Evolutionary conservation across 2,329 filamentous ascomycete genomes (phyloP), one percentile per base, ranked within the genome.

Genomic region (Hymenoscyphus infarciens): DNA sequence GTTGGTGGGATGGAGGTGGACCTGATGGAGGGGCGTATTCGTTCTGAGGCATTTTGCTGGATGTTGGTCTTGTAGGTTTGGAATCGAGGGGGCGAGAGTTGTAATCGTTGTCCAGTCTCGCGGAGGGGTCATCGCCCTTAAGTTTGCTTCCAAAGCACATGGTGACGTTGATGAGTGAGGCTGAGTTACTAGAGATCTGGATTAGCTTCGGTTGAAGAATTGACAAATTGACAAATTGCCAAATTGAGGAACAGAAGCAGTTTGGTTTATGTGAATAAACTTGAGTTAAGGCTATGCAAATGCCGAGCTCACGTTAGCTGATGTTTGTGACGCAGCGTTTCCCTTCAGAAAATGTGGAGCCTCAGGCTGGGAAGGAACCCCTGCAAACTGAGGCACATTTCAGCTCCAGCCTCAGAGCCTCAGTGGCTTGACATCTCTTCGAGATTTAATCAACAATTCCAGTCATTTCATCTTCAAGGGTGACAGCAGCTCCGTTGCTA

Each of bases 1-100:
- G 33, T 5, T 60, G 33, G 38, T 65, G 64, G 8, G 31, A 45
- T 33, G 75, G 75, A 1, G 75, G 77, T 22, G 76, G 75, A 15
- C 73, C 76, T 1, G 75, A 52, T 1, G 77, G 77, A 27, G 77
- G 73, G 6, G 71, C 71, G 61, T 72, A 75, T 61, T 66, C 59
- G 22, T 67, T 60, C 19, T 52, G 19, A 31, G 69, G 68, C 71
- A 72, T 72, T 54, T 67, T 71, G 57, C 60, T 62, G 13, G 68
- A 67, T 15, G 35, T 63, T 4, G 54, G 64, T 31, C 54, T 54
- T n/a, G 63, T 27, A 11, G 61, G 54, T 42, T 66, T 66, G 6
- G 64, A 22, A 45, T 72, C 62, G 53, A 68, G 57, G n/a, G 69
- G 69, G 33, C 68, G 64, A 16, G 70, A 67, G 61, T 62, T 56